A percentile compares a stretch with the other conserved stretches of the same genome.
phyloP scores from a whole-genome alignment of 1,284 basidiomycete genomes.

The Rhodotorula sp. region DNA sequence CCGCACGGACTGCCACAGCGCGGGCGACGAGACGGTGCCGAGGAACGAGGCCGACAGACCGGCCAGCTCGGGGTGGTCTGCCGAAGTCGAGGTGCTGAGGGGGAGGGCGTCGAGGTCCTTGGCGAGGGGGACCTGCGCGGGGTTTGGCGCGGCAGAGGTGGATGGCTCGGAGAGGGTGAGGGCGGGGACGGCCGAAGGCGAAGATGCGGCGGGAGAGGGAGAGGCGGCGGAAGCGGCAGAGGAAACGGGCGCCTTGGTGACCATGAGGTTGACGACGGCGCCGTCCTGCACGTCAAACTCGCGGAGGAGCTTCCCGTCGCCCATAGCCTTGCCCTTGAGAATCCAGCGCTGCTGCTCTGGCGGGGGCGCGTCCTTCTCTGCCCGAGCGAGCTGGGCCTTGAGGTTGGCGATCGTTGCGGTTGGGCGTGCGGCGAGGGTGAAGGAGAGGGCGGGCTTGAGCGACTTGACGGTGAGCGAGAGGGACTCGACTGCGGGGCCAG shows the following conservation, averaged over 20 bases:
- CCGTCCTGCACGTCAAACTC: slow-evolving; percentile 82
- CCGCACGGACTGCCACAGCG: slow-evolving; percentile 35
- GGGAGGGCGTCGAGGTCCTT: slow-evolving; percentile 26
- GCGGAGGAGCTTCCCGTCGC: slow-evolving; percentile 78
- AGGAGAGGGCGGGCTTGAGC: slow-evolving; percentile 76
- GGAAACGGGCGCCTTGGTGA: slow-evolving; percentile 54
- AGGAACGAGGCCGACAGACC: slow-evolving; percentile 31
- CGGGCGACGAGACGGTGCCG: slow-evolving; percentile 22
- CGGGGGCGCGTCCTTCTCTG: slow-evolving; percentile 59
- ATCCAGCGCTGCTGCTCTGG: slow-evolving; percentile 77
- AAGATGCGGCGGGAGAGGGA: slow-evolving; percentile 5
- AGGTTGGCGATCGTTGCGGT: slow-evolving; percentile 77
- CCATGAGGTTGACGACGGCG: slow-evolving; percentile 76
- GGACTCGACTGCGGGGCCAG: neutral
- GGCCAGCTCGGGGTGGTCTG: slow-evolving; percentile 13
- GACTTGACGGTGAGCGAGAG: slow-evolving; percentile 74
- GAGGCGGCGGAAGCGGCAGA: slow-evolving; percentile 12
- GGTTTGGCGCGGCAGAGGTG: neutral
- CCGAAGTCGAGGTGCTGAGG: slow-evolving; percentile 16
- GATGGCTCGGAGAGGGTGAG: slow-evolving; percentile 37
- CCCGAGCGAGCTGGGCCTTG: slow-evolving; percentile 68
- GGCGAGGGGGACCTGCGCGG: slow-evolving; percentile 17
- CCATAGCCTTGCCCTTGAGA: slow-evolving; percentile 87
- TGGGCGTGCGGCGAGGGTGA: slow-evolving; percentile 65
- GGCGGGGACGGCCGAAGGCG: slow-evolving; percentile 22